A percentile compares a stretch with the other conserved stretches of the same genome.
Evolutionary conservation across 2,329 filamentous ascomycete species (phyloP).

Genomic region (Botrytis paeoniae): DNA sequence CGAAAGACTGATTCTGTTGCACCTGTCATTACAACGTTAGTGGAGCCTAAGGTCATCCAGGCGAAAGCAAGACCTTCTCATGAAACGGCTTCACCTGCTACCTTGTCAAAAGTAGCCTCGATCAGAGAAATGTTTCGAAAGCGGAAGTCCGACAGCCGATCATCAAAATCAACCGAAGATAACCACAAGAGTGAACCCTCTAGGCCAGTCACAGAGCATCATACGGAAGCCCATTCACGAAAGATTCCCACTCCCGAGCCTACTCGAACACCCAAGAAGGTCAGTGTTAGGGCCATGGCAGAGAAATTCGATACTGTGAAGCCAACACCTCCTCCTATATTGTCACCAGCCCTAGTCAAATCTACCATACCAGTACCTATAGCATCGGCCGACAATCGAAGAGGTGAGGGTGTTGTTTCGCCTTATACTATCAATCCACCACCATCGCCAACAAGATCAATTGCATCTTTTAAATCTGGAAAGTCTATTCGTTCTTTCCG

Average conservation of each 20-base stretch:
- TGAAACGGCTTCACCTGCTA: neutral
- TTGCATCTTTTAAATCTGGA: slow-evolving; percentile 28
- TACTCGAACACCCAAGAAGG: slow-evolving; percentile 2
- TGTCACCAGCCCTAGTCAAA: slow-evolving; percentile 21
- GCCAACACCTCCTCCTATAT: slow-evolving; percentile 20
- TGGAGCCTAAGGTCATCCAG: neutral
- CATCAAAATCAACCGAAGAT: slow-evolving; percentile 2
- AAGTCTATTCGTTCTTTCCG: slow-evolving; percentile 24
- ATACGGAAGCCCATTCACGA: neutral
- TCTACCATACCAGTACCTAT: neutral
- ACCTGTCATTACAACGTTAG: neutral
- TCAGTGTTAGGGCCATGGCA: slow-evolving; percentile 34
- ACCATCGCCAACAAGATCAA: slow-evolving; percentile 32
- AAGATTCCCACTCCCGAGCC: neutral
- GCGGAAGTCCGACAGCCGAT: slow-evolving; percentile 14
- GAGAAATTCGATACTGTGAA: slow-evolving; percentile 32
- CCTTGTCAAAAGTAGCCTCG: slow-evolving; percentile 16
- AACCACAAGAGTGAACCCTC: neutral
- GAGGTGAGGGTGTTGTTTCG: slow-evolving; percentile 26
- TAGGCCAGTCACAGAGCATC: neutral
- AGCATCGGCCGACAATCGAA: slow-evolving; percentile 15
- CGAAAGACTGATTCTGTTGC: neutral
- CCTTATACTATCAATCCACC: slow-evolving; percentile 32
- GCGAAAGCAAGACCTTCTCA: neutral
- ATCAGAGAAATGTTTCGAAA: slow-evolving; percentile 17